phyloP scores from a whole-genome alignment of 495 filamentous ascomycete species.

The Amorphotheca resinae region DNA sequence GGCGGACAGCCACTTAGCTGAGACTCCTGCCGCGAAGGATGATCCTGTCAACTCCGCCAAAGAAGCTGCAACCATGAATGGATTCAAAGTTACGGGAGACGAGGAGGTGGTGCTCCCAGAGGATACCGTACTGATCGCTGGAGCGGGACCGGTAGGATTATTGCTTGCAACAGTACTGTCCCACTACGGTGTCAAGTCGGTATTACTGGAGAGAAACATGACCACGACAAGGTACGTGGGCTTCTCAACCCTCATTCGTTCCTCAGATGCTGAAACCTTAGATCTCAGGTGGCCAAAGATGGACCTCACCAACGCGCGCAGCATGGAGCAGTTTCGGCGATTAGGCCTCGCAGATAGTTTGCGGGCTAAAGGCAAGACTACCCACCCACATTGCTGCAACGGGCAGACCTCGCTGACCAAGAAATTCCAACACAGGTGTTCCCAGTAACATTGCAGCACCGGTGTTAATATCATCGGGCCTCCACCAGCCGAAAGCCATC shows the following conservation, averaged over 20 bases:
- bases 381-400: too few species aligned
- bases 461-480: background rate
- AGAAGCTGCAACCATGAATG: too few species aligned
- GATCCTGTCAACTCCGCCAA: too few species aligned
- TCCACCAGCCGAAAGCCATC: too few species aligned
- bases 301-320: conserved; percentile 25
- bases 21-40: too few species aligned
- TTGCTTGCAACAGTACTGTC: conserved; percentile 16
- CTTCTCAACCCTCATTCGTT: background rate
- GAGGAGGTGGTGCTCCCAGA: too few species aligned
- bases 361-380: conserved; percentile 9
- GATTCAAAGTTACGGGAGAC: too few species aligned
- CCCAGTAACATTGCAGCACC: background rate
- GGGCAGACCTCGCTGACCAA: too few species aligned
- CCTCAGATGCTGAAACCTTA: background rate
- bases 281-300: conserved; percentile 24
- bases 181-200: conserved; percentile 10
- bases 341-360: conserved; percentile 23
- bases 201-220: conserved; percentile 14
- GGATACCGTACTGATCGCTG: conserved; percentile 16
- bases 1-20: too few species aligned
- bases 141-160: conserved; percentile 23
- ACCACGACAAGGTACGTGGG: conserved; percentile 16
- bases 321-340: conserved; percentile 24
- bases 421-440: too few species aligned